Percentiles rank a stretch among this genome's conserved stretches.
These are phyloP conservation scores for Monosporozyma yasuniensis DNA, from an alignment of 805 yeast species.

Conservation along the genomic window DNA sequence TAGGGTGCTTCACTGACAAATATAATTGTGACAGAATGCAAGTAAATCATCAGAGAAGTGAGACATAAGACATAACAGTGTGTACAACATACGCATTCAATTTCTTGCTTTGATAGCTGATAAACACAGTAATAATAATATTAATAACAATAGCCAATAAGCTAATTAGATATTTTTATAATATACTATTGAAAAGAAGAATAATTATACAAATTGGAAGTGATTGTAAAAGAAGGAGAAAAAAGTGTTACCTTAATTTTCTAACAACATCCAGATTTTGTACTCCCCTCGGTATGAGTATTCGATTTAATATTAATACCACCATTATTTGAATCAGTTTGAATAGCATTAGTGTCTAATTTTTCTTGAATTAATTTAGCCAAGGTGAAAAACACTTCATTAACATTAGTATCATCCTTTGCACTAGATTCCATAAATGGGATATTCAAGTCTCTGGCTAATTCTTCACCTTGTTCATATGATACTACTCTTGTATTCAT, in stretches of 20 bases:
- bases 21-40: too few species aligned
- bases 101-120: not conserved
- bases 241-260: too few species aligned
- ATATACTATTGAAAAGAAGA: too few species aligned
- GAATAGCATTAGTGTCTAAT: conserved; percentile 34
- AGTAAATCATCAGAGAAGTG: too few species aligned
- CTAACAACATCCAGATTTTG: not conserved
- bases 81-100: too few species aligned
- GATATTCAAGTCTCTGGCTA: conserved; percentile 78
- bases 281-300: not conserved
- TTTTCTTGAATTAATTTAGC: conserved; percentile 82
- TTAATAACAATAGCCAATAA: not conserved
- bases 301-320: conserved; percentile 33
- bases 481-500: conserved; percentile 81
- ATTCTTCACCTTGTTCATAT: conserved; percentile 79
- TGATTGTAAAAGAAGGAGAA: too few species aligned
- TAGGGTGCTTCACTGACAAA: not conserved
- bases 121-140: not conserved
- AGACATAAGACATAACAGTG: too few species aligned
- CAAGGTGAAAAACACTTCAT: conserved; percentile 80
- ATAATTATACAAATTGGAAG: too few species aligned
- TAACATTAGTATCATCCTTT: conserved; percentile 85
- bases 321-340: conserved; percentile 50
- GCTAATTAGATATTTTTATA: not conserved
- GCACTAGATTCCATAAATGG: conserved; percentile 97